Base-by-base conservation (phyloP, 441 rosid species). In the Omphalea diandra region DNA sequence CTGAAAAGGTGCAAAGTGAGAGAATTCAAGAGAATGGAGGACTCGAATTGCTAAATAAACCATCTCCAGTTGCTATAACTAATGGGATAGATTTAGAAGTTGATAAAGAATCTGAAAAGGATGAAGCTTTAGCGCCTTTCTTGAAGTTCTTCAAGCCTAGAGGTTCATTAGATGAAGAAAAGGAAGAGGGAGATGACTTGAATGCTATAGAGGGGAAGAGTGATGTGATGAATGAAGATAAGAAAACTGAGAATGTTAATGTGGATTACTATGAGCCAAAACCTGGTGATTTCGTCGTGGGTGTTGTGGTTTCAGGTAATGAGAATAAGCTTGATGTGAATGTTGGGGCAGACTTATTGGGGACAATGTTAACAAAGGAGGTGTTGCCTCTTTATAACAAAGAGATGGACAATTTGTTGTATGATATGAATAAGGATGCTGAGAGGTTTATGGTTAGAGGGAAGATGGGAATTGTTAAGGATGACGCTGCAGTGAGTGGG, bases 301-400 rank as follows among this genome's bases (percentile, higher is more conserved):
- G 97, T 18, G 96, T 90, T 10, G 97, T 91, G 80, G 97, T 94
- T 80, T 90, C 98, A 0, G 98, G 98, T 36, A 91, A 91, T 68
- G 98, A 88, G 90, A 90, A 87, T 68, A 90, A 86, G 82, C 90
- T 94, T 17, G 96, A 94, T 78, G 92, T 91, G 73, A 90, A 81
- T 75, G 81, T 94, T 5, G 96, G 94, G 26, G 94, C 97, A 17
- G 94, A 91, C 72, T 79, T 88, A 79, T 80, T 91, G 76, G 97
- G 97, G 2, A 87, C 96, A 24, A 91, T 94, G 97, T 74, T 94
- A 88, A 91, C 90, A 0, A 94, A 94, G 77, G 98, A 94, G 82
- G 90, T 90, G 53, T 70, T 94, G 87, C 98, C 97, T 63, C 62
- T 91, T 53, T 90, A 85, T 72, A 84, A 74, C 36, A 89, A 82